Evolutionary conservation across 768 basidiomycete genomes (phyloP).

Genomic region (Phanerochaete sordida): DNA sequence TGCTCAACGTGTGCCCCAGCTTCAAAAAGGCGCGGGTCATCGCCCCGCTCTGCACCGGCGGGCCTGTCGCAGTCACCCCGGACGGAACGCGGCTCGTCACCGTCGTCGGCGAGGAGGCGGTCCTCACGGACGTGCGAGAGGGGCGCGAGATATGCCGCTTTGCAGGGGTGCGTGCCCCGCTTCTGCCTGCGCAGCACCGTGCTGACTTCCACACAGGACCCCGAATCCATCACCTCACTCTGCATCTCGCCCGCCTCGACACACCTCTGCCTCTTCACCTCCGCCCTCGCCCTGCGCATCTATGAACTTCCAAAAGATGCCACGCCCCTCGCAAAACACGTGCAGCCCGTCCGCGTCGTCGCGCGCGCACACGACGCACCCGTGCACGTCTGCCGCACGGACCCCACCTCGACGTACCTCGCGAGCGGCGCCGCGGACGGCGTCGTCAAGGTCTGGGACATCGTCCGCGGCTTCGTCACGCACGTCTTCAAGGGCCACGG

Average conservation of each 20-base stretch:
- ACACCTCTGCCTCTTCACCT: constrained; percentile 77
- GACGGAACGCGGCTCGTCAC: constrained; percentile 83
- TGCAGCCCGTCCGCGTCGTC: constrained; percentile 72
- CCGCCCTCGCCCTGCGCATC: constrained; percentile 76
- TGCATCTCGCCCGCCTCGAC: constrained; percentile 74
- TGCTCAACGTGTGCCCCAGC: constrained; percentile 32
- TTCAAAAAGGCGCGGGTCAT: constrained; percentile 75
- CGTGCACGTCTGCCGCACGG: constrained; percentile 82
- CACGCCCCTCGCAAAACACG: constrained; percentile 39
- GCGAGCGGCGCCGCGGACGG: constrained; percentile 97
- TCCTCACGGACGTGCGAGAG: constrained; percentile 75
- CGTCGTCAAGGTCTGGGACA: constrained; percentile 95
- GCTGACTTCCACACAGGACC: constrained; percentile 52
- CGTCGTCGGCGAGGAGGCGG: constrained; percentile 81
- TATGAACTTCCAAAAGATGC: constrained; percentile 68
- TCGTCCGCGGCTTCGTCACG: constrained; percentile 81
- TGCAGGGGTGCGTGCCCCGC: constrained; percentile 61
- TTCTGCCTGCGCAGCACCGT: neutral
- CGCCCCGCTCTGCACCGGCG: constrained; percentile 83
- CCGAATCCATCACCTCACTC: constrained; percentile 79
- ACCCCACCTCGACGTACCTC: constrained; percentile 84
- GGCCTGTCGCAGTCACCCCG: constrained; percentile 73
- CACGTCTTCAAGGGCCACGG: constrained; percentile 97
- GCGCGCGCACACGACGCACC: constrained; percentile 91
- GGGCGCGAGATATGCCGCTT: constrained; percentile 80